Evolutionary conservation across 495 filamentous ascomycete species (phyloP).

Genomic region (Clavariopsis aquatica): DNA sequence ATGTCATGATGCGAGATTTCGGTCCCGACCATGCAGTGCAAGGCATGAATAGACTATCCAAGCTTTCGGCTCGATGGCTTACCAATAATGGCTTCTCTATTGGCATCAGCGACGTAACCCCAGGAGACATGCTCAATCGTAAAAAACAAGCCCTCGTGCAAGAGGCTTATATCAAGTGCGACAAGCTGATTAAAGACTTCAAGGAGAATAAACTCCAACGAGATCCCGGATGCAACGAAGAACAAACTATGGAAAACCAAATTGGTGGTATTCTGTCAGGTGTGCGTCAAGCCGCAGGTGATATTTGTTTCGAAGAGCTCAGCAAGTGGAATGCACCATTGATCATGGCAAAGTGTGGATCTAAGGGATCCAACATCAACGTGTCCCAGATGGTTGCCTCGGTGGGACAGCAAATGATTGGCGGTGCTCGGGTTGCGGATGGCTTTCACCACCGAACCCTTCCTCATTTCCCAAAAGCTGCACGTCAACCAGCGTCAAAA

Average conservation of each 20-base stretch:
- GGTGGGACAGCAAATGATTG: constrained; percentile 97
- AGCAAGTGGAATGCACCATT: constrained; percentile 90
- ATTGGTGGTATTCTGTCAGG: constrained; percentile 89
- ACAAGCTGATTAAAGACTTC: constrained; percentile 79
- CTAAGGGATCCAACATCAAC: constrained; percentile 95
- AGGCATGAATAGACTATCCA: constrained; percentile 93
- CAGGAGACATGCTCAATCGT: constrained; percentile 63
- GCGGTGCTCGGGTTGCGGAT: constrained; percentile 87
- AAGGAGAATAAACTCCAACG: constrained; percentile 76
- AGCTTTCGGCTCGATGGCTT: constrained; percentile 83
- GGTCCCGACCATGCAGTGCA: constrained; percentile 83
- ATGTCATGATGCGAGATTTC: constrained; percentile 91
- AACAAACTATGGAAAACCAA: constrained; percentile 86
- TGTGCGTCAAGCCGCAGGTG: constrained; percentile 86
- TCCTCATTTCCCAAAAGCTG: constrained; percentile 93
- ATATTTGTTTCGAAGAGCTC: constrained; percentile 84
- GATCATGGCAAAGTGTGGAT: constrained; percentile 96
- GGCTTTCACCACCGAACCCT: constrained; percentile 94
- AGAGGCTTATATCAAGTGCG: constrained; percentile 76
- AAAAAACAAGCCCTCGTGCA: constrained; percentile 75
- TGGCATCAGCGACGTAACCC: constrained; percentile 90
- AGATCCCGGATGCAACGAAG: constrained; percentile 82
- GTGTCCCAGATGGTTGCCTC: constrained; percentile 98
- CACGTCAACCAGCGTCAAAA: constrained; percentile 86
- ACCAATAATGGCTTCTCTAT: constrained; percentile 94